phyloP scores from a whole-genome alignment of 169 alveolate species.

The Eimeria acervulina region DNA sequence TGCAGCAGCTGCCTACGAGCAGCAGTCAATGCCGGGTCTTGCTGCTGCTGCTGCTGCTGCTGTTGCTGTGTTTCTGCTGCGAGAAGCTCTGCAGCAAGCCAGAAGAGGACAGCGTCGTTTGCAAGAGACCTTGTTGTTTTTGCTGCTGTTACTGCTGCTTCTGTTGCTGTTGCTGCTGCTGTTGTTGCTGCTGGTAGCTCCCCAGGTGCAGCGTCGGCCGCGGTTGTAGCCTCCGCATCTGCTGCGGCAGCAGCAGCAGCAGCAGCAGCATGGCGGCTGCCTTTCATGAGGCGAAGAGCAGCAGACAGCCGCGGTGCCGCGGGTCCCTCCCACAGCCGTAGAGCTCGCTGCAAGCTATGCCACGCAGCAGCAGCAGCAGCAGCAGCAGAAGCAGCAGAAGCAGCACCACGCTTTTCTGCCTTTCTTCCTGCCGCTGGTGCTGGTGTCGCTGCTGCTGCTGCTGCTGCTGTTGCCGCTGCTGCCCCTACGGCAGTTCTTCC shows the following conservation, averaged over 20 bases:
- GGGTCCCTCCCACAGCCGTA: neutral
- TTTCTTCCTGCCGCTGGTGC: neutral
- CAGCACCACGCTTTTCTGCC: constrained; percentile 1
- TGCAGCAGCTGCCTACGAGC: neutral
- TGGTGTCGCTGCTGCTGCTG: neutral
- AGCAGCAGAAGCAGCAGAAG: constrained; percentile 11
- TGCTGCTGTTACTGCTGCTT: neutral
- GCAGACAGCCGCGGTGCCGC: constrained; percentile 41
- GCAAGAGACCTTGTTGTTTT: neutral
- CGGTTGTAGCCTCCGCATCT: too few relatives aligned
- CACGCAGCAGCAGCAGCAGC: constrained; percentile 60
- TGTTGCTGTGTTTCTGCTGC: constrained; percentile 35
- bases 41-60: neutral
- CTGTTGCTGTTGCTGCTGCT: too few relatives aligned
- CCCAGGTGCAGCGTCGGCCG: too few relatives aligned
- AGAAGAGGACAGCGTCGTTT: neutral
- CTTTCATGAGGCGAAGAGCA: neutral
- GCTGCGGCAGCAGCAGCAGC: constrained; percentile 7
- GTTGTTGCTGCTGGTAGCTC: too few relatives aligned
- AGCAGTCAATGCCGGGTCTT: neutral
- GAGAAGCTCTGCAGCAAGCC: constrained; percentile 47
- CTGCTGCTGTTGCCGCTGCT: constrained; percentile 17
- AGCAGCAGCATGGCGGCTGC: constrained; percentile 55
- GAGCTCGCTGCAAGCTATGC: constrained; percentile 52
- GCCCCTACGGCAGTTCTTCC: neutral